Percentiles rank a stretch among this genome's conserved stretches.
These are phyloP conservation scores for Blastobotrys americana DNA, from an alignment of 805 yeast genomes.

Conservation along the genomic window DNA sequence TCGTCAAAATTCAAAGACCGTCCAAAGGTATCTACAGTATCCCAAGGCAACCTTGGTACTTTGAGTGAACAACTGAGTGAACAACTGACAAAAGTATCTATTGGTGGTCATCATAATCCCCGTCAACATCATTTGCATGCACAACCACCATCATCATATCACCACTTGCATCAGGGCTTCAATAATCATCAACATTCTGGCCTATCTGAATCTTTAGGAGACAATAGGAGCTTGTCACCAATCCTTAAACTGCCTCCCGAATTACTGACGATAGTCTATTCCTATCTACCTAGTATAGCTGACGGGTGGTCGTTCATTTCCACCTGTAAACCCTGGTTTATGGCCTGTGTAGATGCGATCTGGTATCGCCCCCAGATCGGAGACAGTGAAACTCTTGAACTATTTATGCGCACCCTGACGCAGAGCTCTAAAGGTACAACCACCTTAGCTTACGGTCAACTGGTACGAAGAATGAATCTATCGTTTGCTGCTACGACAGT, in stretches of 20 bases:
- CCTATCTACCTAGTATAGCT: conserved; percentile 12
- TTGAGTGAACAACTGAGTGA: no score
- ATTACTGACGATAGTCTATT: conserved; percentile 21
- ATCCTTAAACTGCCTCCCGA: conserved; percentile 39
- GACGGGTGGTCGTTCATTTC: conserved; percentile 38
- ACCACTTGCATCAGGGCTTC: no score
- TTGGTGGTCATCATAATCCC: no score
- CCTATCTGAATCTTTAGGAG: no score
- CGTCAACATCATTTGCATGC: no score
- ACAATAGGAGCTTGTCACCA: conserved; percentile 14
- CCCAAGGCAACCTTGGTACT: no score
- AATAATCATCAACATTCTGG: no score
- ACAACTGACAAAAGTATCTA: no score
- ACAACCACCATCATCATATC: no score
- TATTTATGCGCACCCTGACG: conserved; percentile 53
- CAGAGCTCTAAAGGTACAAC: neutral
- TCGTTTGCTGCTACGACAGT: conserved; percentile 64
- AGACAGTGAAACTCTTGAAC: conserved; percentile 41
- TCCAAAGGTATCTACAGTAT: no score
- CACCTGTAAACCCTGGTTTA: conserved; percentile 77
- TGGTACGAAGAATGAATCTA: conserved; percentile 73
- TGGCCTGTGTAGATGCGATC: conserved; percentile 64
- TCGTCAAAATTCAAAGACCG: no score
- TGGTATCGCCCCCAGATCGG: conserved; percentile 84
- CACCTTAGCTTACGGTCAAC: conserved; percentile 30